These are phyloP conservation scores for Lentinula raphanica DNA, from an alignment of 768 basidiomycete genomes.

Conservation along the genomic window DNA sequence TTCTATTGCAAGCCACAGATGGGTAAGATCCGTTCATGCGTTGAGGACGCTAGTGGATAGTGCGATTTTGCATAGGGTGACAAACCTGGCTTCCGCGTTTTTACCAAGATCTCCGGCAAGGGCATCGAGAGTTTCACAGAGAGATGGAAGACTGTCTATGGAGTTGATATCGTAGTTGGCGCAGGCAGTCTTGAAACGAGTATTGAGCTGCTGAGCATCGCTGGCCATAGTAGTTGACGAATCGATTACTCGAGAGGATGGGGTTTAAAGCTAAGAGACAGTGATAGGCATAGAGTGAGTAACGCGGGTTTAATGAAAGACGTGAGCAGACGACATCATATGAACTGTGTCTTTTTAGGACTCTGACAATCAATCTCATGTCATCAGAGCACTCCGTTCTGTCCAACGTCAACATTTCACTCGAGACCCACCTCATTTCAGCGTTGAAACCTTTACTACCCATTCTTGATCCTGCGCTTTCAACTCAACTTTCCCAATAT, in stretches of 20 bases:
- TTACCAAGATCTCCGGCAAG: constrained; percentile 48
- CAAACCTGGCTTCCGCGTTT: constrained; percentile 35
- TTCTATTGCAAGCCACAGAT: too few relatives aligned
- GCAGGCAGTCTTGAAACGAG: constrained; percentile 38
- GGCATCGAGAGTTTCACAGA: constrained; percentile 38
- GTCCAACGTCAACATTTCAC: constrained; percentile 51
- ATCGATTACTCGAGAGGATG: background rate
- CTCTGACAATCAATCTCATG: background rate
- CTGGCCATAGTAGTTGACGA: background rate
- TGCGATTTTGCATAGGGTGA: background rate
- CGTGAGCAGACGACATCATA: background rate
- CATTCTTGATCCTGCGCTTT: constrained; percentile 41
- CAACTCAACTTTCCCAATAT: constrained; percentile 33
- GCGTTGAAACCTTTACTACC: constrained; percentile 39
- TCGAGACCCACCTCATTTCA: constrained; percentile 59
- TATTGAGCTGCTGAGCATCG: constrained; percentile 10
- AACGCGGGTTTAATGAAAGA: background rate
- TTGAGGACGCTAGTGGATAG: background rate
- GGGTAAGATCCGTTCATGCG: too few relatives aligned
- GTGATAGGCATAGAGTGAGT: constrained; percentile 1
- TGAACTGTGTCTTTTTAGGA: background rate
- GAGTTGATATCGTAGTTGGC: constrained; percentile 31
- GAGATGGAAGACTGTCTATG: constrained; percentile 11
- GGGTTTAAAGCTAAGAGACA: background rate
- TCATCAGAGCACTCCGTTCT: background rate